Base-by-base conservation (phyloP, 306 rosid genomes). In the Hippophae tibetana region DNA sequence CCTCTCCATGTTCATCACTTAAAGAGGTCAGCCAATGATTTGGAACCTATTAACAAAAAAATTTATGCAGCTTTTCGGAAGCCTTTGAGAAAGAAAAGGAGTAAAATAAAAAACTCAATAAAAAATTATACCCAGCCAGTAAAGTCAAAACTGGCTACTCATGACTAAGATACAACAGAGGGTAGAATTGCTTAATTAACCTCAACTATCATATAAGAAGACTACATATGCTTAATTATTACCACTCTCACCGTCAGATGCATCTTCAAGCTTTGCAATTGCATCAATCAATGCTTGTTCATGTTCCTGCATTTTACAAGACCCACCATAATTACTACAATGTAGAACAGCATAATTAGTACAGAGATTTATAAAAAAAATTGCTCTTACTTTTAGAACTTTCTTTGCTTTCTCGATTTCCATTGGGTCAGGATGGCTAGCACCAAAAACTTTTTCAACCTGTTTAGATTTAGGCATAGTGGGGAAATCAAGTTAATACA, bases 251-350 rank as follows among this genome's bases (percentile, higher is more conserved):
- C 81, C 95, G 47, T 87, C 97, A 64, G 94, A 87, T 61, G 87
- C 80, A 48, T 84, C 90, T 11, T 83, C 70, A 18, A 90, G 82
- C 75, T 73, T 90, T 48, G 83, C 72, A 58, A 90, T 79, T 64
- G 97, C 97, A 62, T 90, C 90, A 1, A 90, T 67, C 52, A 90
- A 95, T 49, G 97, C 76, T 78, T 84, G 90, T 63, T 90, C 97
- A 51, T 90, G 97, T 45, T 87, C 95, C 97, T 90, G 81, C 78
- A 67, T 68, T 26, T 11, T 6, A 64, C 57, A 47, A 62, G n/a
- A 64, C 53, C 56, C 45, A 65, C 54, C 40, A 51, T 48, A 45
- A 56, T 56, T 58, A 56, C 12, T 70, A 58, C 48, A 57, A 54
- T 25, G 13, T 10, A 9, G 60, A 45, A 59, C 13, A 26, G 41